Evolutionary conservation across 495 filamentous ascomycete genomes (phyloP).

Genomic region (Penicillium cataractarum): DNA sequence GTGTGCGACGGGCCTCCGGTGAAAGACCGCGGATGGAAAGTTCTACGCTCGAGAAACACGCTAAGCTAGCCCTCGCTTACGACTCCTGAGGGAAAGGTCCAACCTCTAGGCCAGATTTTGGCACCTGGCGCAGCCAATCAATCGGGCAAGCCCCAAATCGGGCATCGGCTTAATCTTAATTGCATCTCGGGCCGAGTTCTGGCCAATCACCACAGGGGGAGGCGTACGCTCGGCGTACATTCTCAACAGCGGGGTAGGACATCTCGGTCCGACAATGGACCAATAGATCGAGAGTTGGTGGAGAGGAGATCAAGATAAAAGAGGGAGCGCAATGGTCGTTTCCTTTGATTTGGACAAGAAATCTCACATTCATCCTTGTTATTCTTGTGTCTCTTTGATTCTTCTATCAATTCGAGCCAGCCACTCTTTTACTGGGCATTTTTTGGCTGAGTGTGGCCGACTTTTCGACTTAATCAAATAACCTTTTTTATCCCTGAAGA

Average conservation of each 20-base stretch:
- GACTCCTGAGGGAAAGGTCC: not conserved
- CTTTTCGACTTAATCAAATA: not conserved
- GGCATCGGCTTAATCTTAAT: constrained; percentile 3
- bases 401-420: not conserved
- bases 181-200: constrained; percentile 1
- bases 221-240: not conserved
- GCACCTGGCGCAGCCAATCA: not conserved
- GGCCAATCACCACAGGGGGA: not conserved
- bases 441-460: not conserved
- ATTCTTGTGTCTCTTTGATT: not conserved
- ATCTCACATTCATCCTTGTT: not conserved
- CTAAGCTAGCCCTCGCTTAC: not conserved
- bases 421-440: not conserved
- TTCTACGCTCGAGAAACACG: not conserved
- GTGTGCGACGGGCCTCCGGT: not conserved
- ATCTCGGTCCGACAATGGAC: constrained; percentile 19
- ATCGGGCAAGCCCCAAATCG: constrained; percentile 1
- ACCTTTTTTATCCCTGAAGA: constrained; percentile 2
- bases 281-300: constrained; percentile 11
- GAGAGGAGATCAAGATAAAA: constrained; percentile 8
- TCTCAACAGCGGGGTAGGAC: constrained; percentile 12
- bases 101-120: not conserved
- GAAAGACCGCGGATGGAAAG: not conserved
- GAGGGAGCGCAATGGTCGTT: not conserved
- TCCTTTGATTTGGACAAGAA: not conserved